These are phyloP conservation scores for Cyclotella baltica DNA, from an alignment of 108 stramenopile species.

Conservation along the genomic window DNA sequence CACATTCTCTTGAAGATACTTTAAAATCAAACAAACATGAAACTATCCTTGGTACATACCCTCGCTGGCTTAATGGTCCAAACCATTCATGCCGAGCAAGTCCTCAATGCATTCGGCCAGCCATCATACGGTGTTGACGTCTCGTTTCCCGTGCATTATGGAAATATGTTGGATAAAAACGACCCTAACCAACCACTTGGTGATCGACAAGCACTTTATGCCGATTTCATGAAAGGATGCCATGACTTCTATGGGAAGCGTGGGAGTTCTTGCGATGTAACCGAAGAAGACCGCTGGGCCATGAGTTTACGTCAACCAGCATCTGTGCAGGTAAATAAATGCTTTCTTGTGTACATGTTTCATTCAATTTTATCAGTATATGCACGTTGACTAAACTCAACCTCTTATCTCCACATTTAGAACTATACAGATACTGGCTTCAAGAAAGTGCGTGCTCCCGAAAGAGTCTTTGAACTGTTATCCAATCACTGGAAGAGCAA, in stretches of 20 bases:
- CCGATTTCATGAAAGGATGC: conserved; percentile 84
- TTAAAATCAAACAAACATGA: conserved; percentile 32
- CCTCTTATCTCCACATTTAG: conserved; percentile 16
- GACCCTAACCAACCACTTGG: conserved; percentile 51
- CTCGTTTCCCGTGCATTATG: conserved; percentile 82
- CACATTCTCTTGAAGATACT: not conserved
- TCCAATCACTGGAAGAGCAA: conserved; percentile 69
- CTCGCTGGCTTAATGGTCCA: conserved; percentile 16
- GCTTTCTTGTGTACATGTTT: conserved; percentile 2
- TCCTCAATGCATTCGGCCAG: conserved; percentile 47
- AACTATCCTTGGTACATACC: conserved; percentile 31
- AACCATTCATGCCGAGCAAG: conserved; percentile 25
- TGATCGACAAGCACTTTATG: conserved; percentile 65
- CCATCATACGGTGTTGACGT: conserved; percentile 78
- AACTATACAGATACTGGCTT: conserved; percentile 85
- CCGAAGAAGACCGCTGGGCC: conserved; percentile 70
- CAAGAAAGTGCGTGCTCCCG: conserved; percentile 75
- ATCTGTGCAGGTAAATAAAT: conserved; percentile 70
- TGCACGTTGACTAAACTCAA: not conserved
- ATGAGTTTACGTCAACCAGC: conserved; percentile 84
- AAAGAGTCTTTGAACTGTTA: conserved; percentile 64
- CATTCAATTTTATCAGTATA: not conserved
- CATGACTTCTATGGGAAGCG: conserved; percentile 54
- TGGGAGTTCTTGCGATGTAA: conserved; percentile 60
- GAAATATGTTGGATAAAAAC: conserved; percentile 25